These are phyloP conservation scores for Lanmaoa pseudosensibilis DNA, from an alignment of 768 basidiomycete species.

Conservation along the genomic window DNA sequence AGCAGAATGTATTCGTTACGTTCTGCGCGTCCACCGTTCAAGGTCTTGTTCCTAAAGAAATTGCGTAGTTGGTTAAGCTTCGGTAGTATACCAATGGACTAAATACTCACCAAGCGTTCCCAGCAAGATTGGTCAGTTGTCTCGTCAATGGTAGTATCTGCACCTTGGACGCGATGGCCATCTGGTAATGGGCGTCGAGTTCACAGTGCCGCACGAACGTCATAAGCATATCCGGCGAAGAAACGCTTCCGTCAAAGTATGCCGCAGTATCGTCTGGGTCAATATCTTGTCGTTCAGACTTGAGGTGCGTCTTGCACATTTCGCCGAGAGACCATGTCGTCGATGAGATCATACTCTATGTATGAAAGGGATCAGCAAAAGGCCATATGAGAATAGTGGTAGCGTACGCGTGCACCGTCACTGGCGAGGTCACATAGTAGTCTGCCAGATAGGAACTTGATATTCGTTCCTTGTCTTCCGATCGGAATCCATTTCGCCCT, in stretches of 20 bases:
- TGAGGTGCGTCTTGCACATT: slow-evolving; percentile 91
- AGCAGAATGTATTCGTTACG: slow-evolving; percentile 98
- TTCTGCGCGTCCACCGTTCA: slow-evolving; percentile 97
- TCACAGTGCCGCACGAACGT: slow-evolving; percentile 94
- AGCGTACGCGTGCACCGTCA: slow-evolving; percentile 84
- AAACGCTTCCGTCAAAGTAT: slow-evolving; percentile 84
- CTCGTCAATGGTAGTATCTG: slow-evolving; percentile 91
- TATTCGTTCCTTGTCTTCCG: slow-evolving; percentile 79
- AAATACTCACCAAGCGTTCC: slow-evolving; percentile 84
- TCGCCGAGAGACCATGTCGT: slow-evolving; percentile 98
- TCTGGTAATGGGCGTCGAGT: slow-evolving; percentile 93
- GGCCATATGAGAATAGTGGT: neutral
- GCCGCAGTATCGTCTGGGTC: slow-evolving; percentile 92
- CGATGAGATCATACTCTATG: slow-evolving; percentile 91
- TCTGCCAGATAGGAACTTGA: slow-evolving; percentile 80
- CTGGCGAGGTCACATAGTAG: slow-evolving; percentile 91
- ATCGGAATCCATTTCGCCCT: slow-evolving; percentile 80
- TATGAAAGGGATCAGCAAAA: neutral
- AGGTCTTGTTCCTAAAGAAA: slow-evolving; percentile 81
- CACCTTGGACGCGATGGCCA: slow-evolving; percentile 94
- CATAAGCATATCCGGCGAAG: slow-evolving; percentile 72
- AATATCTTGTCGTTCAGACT: slow-evolving; percentile 85
- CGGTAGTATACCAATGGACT: neutral
- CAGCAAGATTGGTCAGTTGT: slow-evolving; percentile 93
- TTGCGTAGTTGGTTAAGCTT: neutral